phyloP scores from a whole-genome alignment of 768 basidiomycete species.

The Termitomyces sp. region DNA sequence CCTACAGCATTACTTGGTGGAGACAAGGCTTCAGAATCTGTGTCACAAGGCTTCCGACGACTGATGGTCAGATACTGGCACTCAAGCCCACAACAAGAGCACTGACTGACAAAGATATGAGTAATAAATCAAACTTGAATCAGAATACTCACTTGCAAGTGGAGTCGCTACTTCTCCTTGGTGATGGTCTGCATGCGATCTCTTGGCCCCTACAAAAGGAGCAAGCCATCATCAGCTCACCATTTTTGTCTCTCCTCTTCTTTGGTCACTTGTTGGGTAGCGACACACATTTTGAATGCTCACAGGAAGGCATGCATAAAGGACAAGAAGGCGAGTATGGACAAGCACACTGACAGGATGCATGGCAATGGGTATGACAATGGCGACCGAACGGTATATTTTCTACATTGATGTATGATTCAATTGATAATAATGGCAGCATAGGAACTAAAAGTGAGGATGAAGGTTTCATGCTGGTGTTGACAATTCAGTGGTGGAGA shows the following conservation, averaged over 20 bases:
- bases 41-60: neutral
- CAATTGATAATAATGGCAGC: neutral
- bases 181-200: conserved; percentile 44
- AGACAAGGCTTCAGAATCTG: neutral
- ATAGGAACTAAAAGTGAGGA: neutral
- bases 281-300: neutral
- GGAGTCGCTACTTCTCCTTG: conserved; percentile 27
- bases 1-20: neutral
- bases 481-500: neutral
- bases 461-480: neutral
- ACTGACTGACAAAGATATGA: neutral
- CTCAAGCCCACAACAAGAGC: neutral
- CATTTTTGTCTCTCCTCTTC: neutral
- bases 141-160: conserved; percentile 42
- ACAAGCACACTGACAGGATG: neutral
- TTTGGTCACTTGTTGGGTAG: neutral
- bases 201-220: conserved; percentile 44
- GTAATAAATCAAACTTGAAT: no score
- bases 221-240: conserved; percentile 41
- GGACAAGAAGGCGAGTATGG: neutral
- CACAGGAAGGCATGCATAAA: neutral
- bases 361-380: neutral
- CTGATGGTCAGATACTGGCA: neutral
- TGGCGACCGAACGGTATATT: neutral
- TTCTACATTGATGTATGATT: neutral